Evolutionary conservation across 2,329 filamentous ascomycete species (phyloP), one percentile per base, ranked within the genome.

Genomic region (Penicillium sp.): DNA sequence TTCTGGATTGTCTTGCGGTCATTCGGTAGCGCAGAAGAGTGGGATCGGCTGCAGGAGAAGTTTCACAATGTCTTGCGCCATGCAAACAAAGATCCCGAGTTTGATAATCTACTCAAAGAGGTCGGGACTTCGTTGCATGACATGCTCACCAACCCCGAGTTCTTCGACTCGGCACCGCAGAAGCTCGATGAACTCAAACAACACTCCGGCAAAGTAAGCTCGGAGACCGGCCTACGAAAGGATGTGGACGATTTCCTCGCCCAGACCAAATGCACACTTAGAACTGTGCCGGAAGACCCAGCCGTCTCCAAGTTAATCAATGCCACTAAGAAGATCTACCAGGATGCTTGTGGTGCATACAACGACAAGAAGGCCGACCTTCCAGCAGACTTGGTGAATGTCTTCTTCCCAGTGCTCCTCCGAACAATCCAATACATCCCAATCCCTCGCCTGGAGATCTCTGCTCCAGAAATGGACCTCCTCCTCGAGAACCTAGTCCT

Each of bases 401-500:
- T 93, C 13, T 92, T 97, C 68, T 79, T 94, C 6, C 93, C 93
- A 0, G 76, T 91, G 13, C 67, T 91, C 4, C 82, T 97, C 54
- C 82, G 90, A 61, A 84, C 85, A 3, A 80, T 97, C 32, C 91
- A 97, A 69, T 91, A 91, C 72, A 77, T 97, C 4, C 93, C 93
- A 0, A 94, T 97, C 50, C 92, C 92, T 0, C 87, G 93, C 5
- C 74, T 97, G n/a, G 93, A 97, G 71, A 79, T 97, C 6, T 88
- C 90, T 0, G 88, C 87, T 4, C 92, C 91, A 0, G 86, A 89
- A 34, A 80, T 96, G 52, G 92, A 97, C 64, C 82, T 97, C 6
- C 77, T 97, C 1, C 77, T 97, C 3, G 93, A 97, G 68, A 97
- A 96, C 60, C 79, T 97, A 32, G 88, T 97, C 56, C 80, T 97